These are phyloP conservation scores for Geosmithia putterillii DNA, from an alignment of 2,329 filamentous ascomycete genomes.

Conservation along the genomic window DNA sequence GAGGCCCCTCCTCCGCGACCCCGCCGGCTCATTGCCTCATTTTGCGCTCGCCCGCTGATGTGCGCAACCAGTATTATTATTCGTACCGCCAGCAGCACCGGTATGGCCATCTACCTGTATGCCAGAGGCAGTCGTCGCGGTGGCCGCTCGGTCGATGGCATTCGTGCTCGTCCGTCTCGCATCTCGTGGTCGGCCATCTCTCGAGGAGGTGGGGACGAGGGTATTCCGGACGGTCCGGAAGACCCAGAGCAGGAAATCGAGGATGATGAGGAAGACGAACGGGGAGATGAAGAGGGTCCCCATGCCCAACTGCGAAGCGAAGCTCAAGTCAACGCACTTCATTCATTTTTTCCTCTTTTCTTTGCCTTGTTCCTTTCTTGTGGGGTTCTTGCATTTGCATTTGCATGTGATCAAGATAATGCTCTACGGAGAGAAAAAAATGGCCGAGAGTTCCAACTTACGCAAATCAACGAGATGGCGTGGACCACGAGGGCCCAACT, in stretches of 20 bases:
- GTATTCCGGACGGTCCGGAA: neutral
- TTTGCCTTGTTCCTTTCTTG: too few species aligned
- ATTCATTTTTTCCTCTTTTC: too few species aligned
- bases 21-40: neutral
- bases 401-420: too few species aligned
- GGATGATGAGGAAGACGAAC: neutral
- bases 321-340: neutral
- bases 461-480: neutral
- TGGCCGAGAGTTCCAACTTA: neutral
- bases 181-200: neutral
- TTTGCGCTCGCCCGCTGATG: neutral
- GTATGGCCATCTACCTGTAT: neutral
- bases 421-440: neutral
- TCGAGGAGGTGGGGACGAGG: neutral
- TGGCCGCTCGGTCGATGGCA: conserved; percentile 1
- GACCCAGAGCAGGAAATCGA: neutral
- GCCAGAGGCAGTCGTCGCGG: neutral
- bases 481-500: neutral
- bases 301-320: neutral
- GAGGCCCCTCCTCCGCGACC: neutral
- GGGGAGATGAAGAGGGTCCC: neutral
- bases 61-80: too few species aligned
- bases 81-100: too few species aligned
- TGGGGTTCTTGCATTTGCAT: too few species aligned
- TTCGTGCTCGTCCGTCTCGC: neutral